Conservation (phyloP, 441 rosid genomes). For the Jatropha multifida region DNA sequence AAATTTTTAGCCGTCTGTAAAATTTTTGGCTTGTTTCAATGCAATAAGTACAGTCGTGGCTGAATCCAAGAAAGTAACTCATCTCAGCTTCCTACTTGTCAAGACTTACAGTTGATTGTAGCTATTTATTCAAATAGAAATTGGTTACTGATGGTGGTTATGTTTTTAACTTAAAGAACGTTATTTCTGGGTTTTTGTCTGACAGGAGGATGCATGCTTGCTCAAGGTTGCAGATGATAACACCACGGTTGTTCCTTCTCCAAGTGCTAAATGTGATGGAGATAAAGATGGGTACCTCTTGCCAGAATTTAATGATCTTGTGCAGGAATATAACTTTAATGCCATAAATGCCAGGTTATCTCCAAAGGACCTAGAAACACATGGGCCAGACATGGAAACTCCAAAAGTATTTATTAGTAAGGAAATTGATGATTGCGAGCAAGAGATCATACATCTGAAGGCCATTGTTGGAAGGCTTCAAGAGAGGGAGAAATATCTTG, state of each 20-base stretch:
- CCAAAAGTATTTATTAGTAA: slow-evolving; percentile 38
- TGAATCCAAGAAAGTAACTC: not conserved
- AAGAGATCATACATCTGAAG: slow-evolving; percentile 60
- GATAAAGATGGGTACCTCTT: slow-evolving; percentile 52
- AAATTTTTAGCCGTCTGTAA: not conserved
- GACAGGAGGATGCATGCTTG: slow-evolving; percentile 37
- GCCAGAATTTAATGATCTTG: slow-evolving; percentile 55
- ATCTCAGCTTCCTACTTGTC: not conserved
- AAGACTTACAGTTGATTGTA: not conserved
- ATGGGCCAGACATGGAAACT: slow-evolving; percentile 35
- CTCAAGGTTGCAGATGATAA: slow-evolving; percentile 31
- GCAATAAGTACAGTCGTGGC: not conserved
- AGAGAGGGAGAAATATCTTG: slow-evolving; percentile 75
- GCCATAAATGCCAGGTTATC: slow-evolving; percentile 22
- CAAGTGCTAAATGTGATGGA: slow-evolving; percentile 31
- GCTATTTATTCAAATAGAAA: not conserved
- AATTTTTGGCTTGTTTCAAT: not conserved
- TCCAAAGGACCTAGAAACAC: slow-evolving; percentile 32
- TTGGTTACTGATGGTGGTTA: not conserved
- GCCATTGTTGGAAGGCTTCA: slow-evolving; percentile 52
- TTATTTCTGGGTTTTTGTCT: slow-evolving; percentile 5
- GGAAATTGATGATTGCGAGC: slow-evolving; percentile 49
- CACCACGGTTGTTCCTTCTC: slow-evolving; percentile 33
- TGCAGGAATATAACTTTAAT: slow-evolving; percentile 40
- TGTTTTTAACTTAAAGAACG: not conserved